Evolutionary conservation across 805 yeast genomes (phyloP).

Genomic region (Torulaspora maleeae): DNA sequence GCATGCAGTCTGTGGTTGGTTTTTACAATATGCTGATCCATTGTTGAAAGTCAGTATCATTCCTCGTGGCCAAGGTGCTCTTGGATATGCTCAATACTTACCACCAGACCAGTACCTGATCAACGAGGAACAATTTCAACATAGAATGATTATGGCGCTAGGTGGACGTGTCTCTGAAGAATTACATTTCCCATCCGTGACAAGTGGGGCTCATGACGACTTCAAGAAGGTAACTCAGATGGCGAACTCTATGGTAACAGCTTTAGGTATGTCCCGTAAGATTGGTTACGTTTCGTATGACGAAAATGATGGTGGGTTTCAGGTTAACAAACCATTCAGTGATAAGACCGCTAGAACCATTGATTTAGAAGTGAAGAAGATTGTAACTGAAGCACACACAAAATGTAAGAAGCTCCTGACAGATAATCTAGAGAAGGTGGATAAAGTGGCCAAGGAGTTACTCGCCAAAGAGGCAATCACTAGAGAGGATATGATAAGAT

Average conservation of each 20-base stretch:
- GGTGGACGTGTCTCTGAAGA: conserved; percentile 95
- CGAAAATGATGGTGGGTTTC: conserved; percentile 48
- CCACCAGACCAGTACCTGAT: conserved; percentile 85
- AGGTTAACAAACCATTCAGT: conserved; percentile 79
- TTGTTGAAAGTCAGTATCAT: conserved; percentile 87
- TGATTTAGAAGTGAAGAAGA: conserved; percentile 76
- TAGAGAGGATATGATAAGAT: conserved; percentile 87
- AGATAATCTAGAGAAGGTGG: conserved; percentile 69
- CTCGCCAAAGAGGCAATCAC: conserved; percentile 85
- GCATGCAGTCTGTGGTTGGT: conserved; percentile 96
- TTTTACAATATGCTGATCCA: conserved; percentile 81
- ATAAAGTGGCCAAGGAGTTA: conserved; percentile 80
- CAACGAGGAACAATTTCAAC: conserved; percentile 67
- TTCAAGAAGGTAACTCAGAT: conserved; percentile 85
- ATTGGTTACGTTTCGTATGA: conserved; percentile 53
- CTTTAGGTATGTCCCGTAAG: conserved; percentile 80
- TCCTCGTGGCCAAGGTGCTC: conserved; percentile 91
- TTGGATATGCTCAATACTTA: conserved; percentile 93
- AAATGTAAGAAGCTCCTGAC: conserved; percentile 62
- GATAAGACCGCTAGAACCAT: conserved; percentile 77
- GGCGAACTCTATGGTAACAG: conserved; percentile 86
- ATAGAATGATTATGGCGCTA: conserved; percentile 88
- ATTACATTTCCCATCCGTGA: conserved; percentile 77
- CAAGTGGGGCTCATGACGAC: conserved; percentile 90
- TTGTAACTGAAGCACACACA: conserved; percentile 69